phyloP scores from a whole-genome alignment of 768 basidiomycete genomes.

The Trametes maxima region DNA sequence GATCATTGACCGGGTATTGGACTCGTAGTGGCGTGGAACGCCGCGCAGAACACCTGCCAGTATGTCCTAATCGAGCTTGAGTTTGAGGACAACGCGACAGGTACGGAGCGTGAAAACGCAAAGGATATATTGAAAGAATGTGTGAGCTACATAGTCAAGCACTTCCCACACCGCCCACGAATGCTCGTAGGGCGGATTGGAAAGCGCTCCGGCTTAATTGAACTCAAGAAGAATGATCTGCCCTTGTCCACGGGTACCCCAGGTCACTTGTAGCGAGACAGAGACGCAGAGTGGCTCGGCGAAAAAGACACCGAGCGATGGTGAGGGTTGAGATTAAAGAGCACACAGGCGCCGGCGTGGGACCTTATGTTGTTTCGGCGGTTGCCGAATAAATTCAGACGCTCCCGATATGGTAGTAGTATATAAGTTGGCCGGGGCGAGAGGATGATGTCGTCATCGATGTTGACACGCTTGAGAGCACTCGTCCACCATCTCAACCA shows the following conservation, averaged over 20 bases:
- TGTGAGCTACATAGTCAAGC: conserved; percentile 80
- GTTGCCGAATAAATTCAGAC: conserved; percentile 3
- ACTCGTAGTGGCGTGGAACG: too few species aligned
- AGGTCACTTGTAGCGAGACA: conserved; percentile 36
- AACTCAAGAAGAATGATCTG: conserved; percentile 46
- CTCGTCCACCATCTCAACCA: conserved; percentile 42
- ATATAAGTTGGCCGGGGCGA: conserved; percentile 1
- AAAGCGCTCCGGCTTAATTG: conserved; percentile 84
- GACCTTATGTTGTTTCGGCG: neutral
- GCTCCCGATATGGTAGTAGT: conserved; percentile 1
- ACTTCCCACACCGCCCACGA: conserved; percentile 48
- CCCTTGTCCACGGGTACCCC: conserved; percentile 57
- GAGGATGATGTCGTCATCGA: conserved; percentile 20
- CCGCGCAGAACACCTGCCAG: too few species aligned
- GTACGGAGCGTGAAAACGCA: neutral
- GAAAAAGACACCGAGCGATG: conserved; percentile 38
- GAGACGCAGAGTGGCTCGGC: conserved; percentile 60
- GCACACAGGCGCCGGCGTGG: neutral
- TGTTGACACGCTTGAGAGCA: conserved; percentile 41
- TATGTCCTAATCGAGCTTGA: neutral
- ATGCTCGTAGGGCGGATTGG: conserved; percentile 40
- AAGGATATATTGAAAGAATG: conserved; percentile 36
- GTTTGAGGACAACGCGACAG: neutral
- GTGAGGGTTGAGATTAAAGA: conserved; percentile 38
- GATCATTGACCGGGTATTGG: too few species aligned